Conservation (phyloP, 495 filamentous ascomycete genomes). For the Lentithecium fluviatile region DNA sequence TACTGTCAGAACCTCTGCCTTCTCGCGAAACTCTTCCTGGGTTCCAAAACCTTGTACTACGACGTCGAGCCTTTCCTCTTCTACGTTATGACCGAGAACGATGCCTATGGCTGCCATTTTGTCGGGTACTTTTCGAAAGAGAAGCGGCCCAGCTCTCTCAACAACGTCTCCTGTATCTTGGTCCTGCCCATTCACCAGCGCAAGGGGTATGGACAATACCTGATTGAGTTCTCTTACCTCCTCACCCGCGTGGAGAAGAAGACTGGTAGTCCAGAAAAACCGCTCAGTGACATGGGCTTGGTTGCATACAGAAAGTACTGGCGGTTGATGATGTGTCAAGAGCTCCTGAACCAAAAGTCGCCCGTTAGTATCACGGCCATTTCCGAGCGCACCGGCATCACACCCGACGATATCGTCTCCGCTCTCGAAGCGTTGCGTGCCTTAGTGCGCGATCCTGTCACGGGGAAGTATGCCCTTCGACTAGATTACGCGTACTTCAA, state of each 20-base stretch:
- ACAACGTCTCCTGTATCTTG: slow-evolving; percentile 96
- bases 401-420: slow-evolving; percentile 91
- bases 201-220: slow-evolving; percentile 91
- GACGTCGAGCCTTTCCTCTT: slow-evolving; percentile 98
- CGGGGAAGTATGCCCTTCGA: slow-evolving; percentile 81
- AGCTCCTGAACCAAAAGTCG: slow-evolving; percentile 63
- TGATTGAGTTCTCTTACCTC: slow-evolving; percentile 98
- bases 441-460: slow-evolving; percentile 84
- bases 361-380: slow-evolving; percentile 70
- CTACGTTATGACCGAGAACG: slow-evolving; percentile 96
- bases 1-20: slow-evolving; percentile 98
- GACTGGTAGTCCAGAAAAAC: slow-evolving; percentile 95
- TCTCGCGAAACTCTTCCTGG: slow-evolving; percentile 91
- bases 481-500: slow-evolving; percentile 78
- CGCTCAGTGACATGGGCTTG: slow-evolving; percentile 94
- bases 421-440: slow-evolving; percentile 86
- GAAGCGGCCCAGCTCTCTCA: slow-evolving; percentile 89
- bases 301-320: slow-evolving; percentile 98
- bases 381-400: slow-evolving; percentile 90
- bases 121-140: slow-evolving; percentile 99
- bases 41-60: slow-evolving; percentile 97
- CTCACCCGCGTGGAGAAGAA: slow-evolving; percentile 90
- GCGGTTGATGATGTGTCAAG: slow-evolving; percentile 82
- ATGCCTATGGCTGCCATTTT: slow-evolving; percentile 92
- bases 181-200: slow-evolving; percentile 94